phyloP scores from a whole-genome alignment of 805 yeast genomes.

The Candida chilensis region DNA sequence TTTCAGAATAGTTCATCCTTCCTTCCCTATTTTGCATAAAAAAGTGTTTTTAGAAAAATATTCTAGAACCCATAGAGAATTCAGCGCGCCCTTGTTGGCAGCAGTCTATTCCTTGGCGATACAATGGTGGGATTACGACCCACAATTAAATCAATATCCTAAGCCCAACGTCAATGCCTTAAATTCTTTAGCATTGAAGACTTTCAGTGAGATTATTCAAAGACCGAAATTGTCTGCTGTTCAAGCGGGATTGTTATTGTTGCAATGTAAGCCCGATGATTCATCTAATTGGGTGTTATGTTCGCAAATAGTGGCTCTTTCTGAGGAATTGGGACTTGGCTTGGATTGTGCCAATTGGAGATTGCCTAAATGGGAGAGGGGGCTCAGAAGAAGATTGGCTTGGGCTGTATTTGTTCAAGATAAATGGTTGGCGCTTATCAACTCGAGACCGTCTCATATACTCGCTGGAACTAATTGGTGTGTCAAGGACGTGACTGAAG shows the following conservation, averaged over 20 bases:
- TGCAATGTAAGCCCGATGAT: slow-evolving; percentile 52
- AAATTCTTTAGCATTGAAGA: slow-evolving; percentile 55
- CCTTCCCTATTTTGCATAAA: slow-evolving; percentile 86
- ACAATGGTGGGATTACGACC: slow-evolving; percentile 92
- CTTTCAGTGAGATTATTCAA: slow-evolving; percentile 65
- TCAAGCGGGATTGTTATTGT: slow-evolving; percentile 74
- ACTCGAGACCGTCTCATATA: slow-evolving; percentile 79
- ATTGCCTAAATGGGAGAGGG: slow-evolving; percentile 92
- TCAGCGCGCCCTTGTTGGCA: slow-evolving; percentile 85
- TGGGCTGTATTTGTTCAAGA: slow-evolving; percentile 96
- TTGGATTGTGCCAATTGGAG: slow-evolving; percentile 89
- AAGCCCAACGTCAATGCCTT: slow-evolving; percentile 72
- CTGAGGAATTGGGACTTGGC: slow-evolving; percentile 88
- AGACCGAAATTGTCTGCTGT: slow-evolving; percentile 88
- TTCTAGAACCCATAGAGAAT: slow-evolving; percentile 82
- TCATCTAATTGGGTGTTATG: slow-evolving; percentile 77
- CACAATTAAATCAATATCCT: slow-evolving; percentile 63
- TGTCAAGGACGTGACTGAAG: slow-evolving; percentile 56
- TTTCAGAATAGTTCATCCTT: slow-evolving; percentile 82
- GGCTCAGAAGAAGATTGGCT: slow-evolving; percentile 76
- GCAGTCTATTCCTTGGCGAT: slow-evolving; percentile 84
- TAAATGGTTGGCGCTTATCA: slow-evolving; percentile 80
- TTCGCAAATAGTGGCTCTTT: slow-evolving; percentile 77
- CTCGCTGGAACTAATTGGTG: slow-evolving; percentile 71
- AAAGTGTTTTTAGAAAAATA: slow-evolving; percentile 88